Percentiles rank a stretch among this genome's conserved stretches.
These are phyloP conservation scores for Peltaster fructicola DNA, from an alignment of 2,329 filamentous ascomycete genomes.

Conservation along the genomic window DNA sequence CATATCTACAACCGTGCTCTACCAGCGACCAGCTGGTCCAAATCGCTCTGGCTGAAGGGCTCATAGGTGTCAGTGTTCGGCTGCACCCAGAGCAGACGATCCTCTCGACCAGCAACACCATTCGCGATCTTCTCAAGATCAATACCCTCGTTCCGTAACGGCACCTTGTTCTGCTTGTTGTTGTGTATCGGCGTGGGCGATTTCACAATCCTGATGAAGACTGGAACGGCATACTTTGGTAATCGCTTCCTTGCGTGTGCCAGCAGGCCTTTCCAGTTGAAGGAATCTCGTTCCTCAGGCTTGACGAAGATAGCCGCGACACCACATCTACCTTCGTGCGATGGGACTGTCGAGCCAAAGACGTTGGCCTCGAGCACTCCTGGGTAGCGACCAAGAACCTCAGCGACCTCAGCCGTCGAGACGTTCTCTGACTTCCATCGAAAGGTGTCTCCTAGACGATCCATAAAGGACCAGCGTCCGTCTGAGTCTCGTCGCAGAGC, in stretches of 20 bases:
- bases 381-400: conserved; percentile 27
- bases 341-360: conserved; percentile 31
- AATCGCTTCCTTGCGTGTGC: conserved; percentile 40
- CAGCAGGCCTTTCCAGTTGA: conserved; percentile 44
- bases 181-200: conserved; percentile 47
- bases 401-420: conserved; percentile 29
- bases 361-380: conserved; percentile 30
- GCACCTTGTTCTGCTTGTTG: conserved; percentile 77
- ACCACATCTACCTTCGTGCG: conserved; percentile 33
- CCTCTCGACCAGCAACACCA: conserved; percentile 24
- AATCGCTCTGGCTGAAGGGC: conserved; percentile 37
- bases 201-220: conserved; percentile 49
- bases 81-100: conserved; percentile 35
- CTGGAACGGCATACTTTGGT: conserved; percentile 56
- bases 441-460: conserved; percentile 31
- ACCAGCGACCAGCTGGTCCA: conserved; percentile 2
- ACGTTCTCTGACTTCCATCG: conserved; percentile 35
- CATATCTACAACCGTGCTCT: conserved; percentile 4
- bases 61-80: conserved; percentile 34
- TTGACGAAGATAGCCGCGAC: conserved; percentile 41
- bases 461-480: conserved; percentile 32
- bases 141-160: conserved; percentile 76
- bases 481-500: conserved; percentile 26
- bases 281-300: conserved; percentile 27
- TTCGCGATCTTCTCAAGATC: conserved; percentile 56